Evolutionary conservation across 257 asterid genomes (phyloP).

Genomic region (Ajuga chamaepitys): DNA sequence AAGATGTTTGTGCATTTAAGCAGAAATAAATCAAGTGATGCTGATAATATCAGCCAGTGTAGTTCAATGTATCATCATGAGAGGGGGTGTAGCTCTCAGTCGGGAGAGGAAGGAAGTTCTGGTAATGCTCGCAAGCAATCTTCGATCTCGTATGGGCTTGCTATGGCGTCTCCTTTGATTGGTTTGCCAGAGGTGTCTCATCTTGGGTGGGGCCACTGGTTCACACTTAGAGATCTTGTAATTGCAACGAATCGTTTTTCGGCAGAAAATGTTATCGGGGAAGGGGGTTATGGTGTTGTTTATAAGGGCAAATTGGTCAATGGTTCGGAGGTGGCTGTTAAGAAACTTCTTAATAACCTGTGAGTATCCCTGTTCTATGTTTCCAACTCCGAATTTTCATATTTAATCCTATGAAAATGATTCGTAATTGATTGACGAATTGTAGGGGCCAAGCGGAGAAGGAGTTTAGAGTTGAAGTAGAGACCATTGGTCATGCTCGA

Average conservation of each 20-base stretch:
- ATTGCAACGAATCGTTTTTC: conserved; percentile 77
- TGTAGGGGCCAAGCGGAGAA: conserved; percentile 94
- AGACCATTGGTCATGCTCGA: conserved; percentile 95
- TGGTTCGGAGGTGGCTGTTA: conserved; percentile 90
- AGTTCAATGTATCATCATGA: conserved; percentile 72
- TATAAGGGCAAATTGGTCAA: conserved; percentile 71
- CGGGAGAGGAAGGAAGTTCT: conserved; percentile 94
- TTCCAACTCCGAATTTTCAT: not conserved
- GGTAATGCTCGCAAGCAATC: conserved; percentile 53
- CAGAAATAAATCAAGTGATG: conserved; percentile 73
- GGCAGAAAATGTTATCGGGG: conserved; percentile 67
- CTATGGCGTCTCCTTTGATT: conserved; percentile 72
- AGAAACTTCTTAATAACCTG: conserved; percentile 92
- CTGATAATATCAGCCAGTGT: conserved; percentile 72
- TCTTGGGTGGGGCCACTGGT: conserved; percentile 99
- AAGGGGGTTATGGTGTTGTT: conserved; percentile 97
- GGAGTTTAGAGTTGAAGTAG: conserved; percentile 93
- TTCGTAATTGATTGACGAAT: conserved; percentile 15
- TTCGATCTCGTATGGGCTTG: conserved; percentile 47
- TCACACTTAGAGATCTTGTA: conserved; percentile 91
- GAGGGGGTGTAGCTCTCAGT: conserved; percentile 65
- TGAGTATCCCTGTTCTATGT: conserved; percentile 34
- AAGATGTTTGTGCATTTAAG: conserved; percentile 66
- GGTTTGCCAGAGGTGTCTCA: conserved; percentile 95
- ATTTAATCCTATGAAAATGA: not conserved